These are phyloP conservation scores for Penicillium psychrosexuale DNA, from an alignment of 2,329 filamentous ascomycete genomes.

Conservation along the genomic window DNA sequence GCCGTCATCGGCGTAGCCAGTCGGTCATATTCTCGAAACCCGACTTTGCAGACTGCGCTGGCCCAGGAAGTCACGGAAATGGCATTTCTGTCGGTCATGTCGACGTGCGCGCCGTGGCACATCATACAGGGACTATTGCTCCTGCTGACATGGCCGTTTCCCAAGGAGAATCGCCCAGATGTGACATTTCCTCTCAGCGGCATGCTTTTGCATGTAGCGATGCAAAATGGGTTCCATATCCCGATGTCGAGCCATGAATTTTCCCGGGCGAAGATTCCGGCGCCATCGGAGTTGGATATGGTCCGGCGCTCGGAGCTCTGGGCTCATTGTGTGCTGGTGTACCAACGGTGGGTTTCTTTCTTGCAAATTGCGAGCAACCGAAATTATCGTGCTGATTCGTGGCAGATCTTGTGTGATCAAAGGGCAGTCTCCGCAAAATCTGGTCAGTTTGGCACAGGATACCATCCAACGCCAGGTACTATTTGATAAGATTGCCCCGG, in stretches of 20 bases:
- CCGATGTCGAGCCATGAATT: constrained; percentile 45
- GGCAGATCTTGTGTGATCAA: constrained; percentile 38
- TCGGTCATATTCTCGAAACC: constrained; percentile 39
- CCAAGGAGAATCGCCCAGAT: constrained; percentile 35
- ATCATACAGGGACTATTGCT: constrained; percentile 40
- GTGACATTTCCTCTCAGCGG: constrained; percentile 38
- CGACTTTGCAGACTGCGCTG: constrained; percentile 37
- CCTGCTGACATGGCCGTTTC: constrained; percentile 42
- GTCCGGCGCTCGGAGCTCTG: constrained; percentile 39
- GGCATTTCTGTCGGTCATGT: constrained; percentile 35
- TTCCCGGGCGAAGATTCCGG: constrained; percentile 32
- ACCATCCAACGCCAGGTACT: constrained; percentile 33
- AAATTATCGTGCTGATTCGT: neutral
- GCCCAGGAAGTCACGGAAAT: constrained; percentile 35
- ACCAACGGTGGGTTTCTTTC: constrained; percentile 34
- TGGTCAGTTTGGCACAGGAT: constrained; percentile 38
- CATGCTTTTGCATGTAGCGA: constrained; percentile 41
- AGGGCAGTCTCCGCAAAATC: constrained; percentile 36
- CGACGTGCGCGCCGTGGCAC: constrained; percentile 31
- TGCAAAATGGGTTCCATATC: constrained; percentile 44
- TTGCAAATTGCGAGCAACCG: neutral
- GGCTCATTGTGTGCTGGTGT: constrained; percentile 41
- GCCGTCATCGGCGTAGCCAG: constrained; percentile 50
- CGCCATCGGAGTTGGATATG: constrained; percentile 35
- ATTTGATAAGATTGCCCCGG: constrained; percentile 34